Evolutionary conservation across 2,329 filamentous ascomycete species (phyloP).

Genomic region (Aspergillus vadensis): DNA sequence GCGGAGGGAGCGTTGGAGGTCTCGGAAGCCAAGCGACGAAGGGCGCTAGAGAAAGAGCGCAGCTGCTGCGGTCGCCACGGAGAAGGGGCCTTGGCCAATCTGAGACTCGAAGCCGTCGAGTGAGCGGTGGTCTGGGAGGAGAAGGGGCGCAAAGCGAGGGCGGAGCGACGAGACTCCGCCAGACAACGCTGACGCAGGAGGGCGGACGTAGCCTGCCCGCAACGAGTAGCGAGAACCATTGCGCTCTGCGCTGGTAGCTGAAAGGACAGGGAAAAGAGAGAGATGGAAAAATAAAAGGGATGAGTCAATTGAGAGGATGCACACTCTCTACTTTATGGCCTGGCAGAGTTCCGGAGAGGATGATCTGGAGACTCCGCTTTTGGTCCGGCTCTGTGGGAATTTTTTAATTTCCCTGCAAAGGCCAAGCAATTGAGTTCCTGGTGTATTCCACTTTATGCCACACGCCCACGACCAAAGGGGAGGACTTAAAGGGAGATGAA

Average conservation of each 20-base stretch:
- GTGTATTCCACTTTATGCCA: constrained; percentile 26
- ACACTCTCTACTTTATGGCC: constrained; percentile 9
- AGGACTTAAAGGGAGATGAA: constrained; percentile 19
- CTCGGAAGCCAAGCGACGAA: constrained; percentile 43
- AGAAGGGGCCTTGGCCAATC: constrained; percentile 40
- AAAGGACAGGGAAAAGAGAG: constrained; percentile 13
- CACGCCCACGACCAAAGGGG: constrained; percentile 21
- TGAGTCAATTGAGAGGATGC: constrained; percentile 21
- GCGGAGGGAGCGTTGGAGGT: constrained; percentile 74
- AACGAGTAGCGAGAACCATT: constrained; percentile 51
- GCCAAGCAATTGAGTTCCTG: constrained; percentile 18
- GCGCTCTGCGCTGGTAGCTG: constrained; percentile 36
- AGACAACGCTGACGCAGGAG: constrained; percentile 47
- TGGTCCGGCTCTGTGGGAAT: constrained; percentile 5
- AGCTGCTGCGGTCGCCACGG: constrained; percentile 45
- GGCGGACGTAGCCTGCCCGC: constrained; percentile 45
- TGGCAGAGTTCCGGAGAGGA: constrained; percentile 7
- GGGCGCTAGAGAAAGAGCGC: constrained; percentile 46
- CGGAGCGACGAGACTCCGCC: constrained; percentile 38
- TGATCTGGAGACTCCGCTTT: constrained; percentile 12
- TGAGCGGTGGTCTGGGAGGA: constrained; percentile 38
- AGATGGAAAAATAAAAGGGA: constrained; percentile 10
- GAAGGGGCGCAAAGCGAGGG: constrained; percentile 42
- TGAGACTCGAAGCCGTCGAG: constrained; percentile 36
- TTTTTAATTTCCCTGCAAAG: constrained; percentile 9